A percentile compares a stretch with the other conserved stretches of the same genome.
phyloP scores from a whole-genome alignment of 441 rosid genomes.

The Adansonia gregorii region DNA sequence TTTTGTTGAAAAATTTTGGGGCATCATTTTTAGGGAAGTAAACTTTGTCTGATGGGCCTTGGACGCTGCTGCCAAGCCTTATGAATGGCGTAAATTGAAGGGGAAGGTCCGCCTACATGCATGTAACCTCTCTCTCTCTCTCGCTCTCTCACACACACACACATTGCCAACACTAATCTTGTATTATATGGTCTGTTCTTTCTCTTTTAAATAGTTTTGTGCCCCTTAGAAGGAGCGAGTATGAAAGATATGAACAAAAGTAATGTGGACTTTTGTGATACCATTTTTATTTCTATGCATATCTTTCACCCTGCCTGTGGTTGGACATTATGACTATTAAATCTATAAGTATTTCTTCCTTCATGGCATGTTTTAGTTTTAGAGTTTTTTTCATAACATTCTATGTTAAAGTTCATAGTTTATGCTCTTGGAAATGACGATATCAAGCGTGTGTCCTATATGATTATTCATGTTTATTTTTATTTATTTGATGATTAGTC shows the following conservation, averaged over 20 bases:
- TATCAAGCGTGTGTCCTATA: background rate
- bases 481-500: slow-evolving; percentile 9
- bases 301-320: too few species aligned
- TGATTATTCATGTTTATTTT: background rate
- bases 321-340: too few species aligned
- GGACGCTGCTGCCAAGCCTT: slow-evolving; percentile 99
- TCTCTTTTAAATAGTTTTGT: too few species aligned
- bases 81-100: slow-evolving; percentile 99
- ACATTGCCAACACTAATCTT: background rate
- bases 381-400: background rate
- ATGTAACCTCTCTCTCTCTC: slow-evolving; percentile 49
- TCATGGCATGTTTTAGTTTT: too few species aligned
- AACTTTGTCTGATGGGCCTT: slow-evolving; percentile 97
- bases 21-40: slow-evolving; percentile 64
- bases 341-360: too few species aligned
- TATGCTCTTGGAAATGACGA: background rate
- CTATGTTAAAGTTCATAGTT: background rate
- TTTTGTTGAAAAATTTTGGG: slow-evolving; percentile 28
- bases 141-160: background rate
- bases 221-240: too few species aligned
- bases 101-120: slow-evolving; percentile 99
- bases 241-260: too few species aligned
- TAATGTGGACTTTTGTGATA: too few species aligned
- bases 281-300: too few species aligned
- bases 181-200: too few species aligned